phyloP scores from a whole-genome alignment of 2,329 filamentous ascomycete species.

The Rutstroemia sp. region DNA sequence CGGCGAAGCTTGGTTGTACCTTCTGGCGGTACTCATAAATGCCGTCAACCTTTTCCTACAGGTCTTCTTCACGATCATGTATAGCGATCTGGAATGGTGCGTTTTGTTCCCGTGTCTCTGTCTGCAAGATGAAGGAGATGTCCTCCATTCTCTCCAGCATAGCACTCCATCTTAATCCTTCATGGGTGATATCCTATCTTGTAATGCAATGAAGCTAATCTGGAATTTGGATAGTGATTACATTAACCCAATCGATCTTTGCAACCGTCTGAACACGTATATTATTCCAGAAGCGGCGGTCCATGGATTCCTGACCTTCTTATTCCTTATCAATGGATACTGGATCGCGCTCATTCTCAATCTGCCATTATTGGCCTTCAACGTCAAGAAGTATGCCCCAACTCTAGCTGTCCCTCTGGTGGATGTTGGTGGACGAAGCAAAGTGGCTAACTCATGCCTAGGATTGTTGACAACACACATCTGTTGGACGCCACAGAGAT shows the following conservation, averaged over 20 bases:
- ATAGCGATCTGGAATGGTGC: slow-evolving; percentile 98
- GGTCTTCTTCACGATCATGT: slow-evolving; percentile 99
- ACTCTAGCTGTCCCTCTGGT: not conserved
- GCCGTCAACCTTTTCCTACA: slow-evolving; percentile 99
- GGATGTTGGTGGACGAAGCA: not conserved
- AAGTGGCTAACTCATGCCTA: slow-evolving; percentile 37
- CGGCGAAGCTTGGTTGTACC: slow-evolving; percentile 96
- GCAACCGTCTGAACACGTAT: slow-evolving; percentile 99
- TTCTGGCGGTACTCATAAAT: slow-evolving; percentile 97
- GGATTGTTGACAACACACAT: slow-evolving; percentile 95
- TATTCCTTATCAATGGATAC: slow-evolving; percentile 98
- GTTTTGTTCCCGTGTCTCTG: slow-evolving; percentile 31
- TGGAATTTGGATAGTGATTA: slow-evolving; percentile 64
- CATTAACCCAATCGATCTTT: slow-evolving; percentile 99
- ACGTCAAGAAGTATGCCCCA: slow-evolving; percentile 82
- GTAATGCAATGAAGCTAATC: not conserved
- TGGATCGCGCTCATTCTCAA: slow-evolving; percentile 92
- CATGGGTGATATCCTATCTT: not conserved
- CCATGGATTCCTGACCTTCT: slow-evolving; percentile 86
- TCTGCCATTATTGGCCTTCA: slow-evolving; percentile 84
- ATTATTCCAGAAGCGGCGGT: slow-evolving; percentile 98
- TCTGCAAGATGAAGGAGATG: not conserved
- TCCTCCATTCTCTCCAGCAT: not conserved
- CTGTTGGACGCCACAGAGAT: slow-evolving; percentile 97
- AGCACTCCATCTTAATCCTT: not conserved